Percentiles rank a stretch among this genome's conserved stretches.
These are phyloP conservation scores for Eucalyptus decipiens DNA, from an alignment of 345 rosid species.

Conservation along the genomic window DNA sequence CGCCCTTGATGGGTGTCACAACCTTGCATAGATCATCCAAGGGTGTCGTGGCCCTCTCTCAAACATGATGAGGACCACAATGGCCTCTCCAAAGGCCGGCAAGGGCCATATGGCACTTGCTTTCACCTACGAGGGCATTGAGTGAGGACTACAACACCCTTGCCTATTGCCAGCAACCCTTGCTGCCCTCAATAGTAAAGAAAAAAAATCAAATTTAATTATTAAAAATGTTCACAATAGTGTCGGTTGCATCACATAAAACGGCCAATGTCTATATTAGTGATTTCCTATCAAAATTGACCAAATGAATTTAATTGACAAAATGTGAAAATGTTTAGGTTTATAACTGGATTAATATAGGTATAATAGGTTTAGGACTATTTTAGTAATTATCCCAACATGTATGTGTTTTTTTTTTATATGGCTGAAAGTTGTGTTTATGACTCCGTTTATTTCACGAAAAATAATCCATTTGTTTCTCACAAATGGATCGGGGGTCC, in stretches of 20 bases:
- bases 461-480: too few species aligned
- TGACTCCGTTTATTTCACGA: too few species aligned
- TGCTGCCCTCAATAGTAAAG: not conserved
- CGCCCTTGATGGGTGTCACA: accelerated
- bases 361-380: accelerated
- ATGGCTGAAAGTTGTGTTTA: not conserved
- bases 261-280: accelerated
- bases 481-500: too few species aligned
- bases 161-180: not conserved
- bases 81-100: not conserved
- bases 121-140: not conserved
- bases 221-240: not conserved
- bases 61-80: not conserved
- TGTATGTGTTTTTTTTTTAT: too few species aligned
- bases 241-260: not conserved
- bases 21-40: not conserved
- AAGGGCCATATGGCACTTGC: not conserved
- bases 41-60: accelerated
- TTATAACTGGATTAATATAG: accelerated
- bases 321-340: too few species aligned
- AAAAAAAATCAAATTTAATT: too few species aligned
- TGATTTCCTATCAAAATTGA: not conserved
- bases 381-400: not conserved
- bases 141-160: not conserved
- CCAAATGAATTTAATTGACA: not conserved